Evolutionary conservation across 768 basidiomycete species (phyloP), one percentile per base, ranked within the genome.

Genomic region (Amanita inopinata): DNA sequence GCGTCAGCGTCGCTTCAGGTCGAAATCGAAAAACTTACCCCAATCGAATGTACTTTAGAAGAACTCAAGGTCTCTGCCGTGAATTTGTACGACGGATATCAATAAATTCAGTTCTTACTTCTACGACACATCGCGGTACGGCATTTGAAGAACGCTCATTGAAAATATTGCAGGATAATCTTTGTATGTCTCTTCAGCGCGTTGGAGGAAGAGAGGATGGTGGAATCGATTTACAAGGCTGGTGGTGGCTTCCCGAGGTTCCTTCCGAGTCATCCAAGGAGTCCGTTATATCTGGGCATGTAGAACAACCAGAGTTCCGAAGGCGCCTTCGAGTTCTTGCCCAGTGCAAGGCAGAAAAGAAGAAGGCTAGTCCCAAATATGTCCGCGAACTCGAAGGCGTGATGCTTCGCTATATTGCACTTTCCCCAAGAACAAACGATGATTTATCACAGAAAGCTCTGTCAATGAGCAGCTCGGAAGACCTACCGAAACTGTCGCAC

Each of bases 371-470:
- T 2, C 89, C 91, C 2, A 78, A 78, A 18, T 82, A 81, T 51
- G 74, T 96, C 0, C 77, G 92, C 23, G 92, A 96, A 56, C 69
- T 93, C 63, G 92, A 96, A 56, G 92, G 92, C n/a, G 91, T 92
- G 9, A 61, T 83, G 41, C 69, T 71, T 52, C 70, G 74, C 6
- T 70, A 76, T 52, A 55, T 65, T 44, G 51, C 49, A 6, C 33
- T 53, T 30, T 48, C 47, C 10, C 37, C 47, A n/a, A 18, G 45
- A 12, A 18, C 33, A 24, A 15, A 35, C 17, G 20, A n/a, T n/a
- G n/a, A n/a, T n/a, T n/a, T 32, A 5, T 19, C 34, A 3, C 23
- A 40, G 38, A 40, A 18, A n/a, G 8, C 11, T 33, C 17, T 20
- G 19, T 18, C 14, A 17, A 9, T 7, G 10, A 11, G 20, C n/a